These are phyloP conservation scores for Ballota nigra DNA, from an alignment of 257 asterid species.

Conservation along the genomic window DNA sequence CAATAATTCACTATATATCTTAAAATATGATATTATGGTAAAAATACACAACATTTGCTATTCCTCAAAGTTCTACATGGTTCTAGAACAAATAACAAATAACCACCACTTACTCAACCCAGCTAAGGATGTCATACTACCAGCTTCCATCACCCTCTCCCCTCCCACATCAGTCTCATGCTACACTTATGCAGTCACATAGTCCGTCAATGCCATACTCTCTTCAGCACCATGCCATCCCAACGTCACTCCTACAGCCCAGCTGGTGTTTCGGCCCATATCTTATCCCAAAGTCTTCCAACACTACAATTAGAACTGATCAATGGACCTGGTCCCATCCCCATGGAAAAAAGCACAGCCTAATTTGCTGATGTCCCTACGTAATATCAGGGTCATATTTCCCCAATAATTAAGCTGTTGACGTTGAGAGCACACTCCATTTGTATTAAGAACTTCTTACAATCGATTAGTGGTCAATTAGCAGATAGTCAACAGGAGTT, in stretches of 20 bases:
- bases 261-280: background rate
- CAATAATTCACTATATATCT: too few species aligned
- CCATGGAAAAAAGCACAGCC: background rate
- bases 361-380: background rate
- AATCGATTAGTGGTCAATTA: background rate
- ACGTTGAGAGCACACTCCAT: background rate
- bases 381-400: background rate
- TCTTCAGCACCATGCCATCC: constrained; percentile 8
- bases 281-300: constrained; percentile 3
- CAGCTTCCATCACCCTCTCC: background rate
- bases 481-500: background rate
- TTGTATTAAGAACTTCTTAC: constrained; percentile 6
- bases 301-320: constrained; percentile 1
- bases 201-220: background rate
- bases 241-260: background rate
- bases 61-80: too few species aligned
- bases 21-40: too few species aligned
- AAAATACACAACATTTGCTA: background rate
- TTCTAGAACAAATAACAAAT: too few species aligned
- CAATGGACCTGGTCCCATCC: constrained; percentile 5
- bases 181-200: too few species aligned
- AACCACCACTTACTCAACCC: background rate
- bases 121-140: background rate
- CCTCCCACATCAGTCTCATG: background rate
- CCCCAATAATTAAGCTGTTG: background rate